Percentiles rank a stretch among this genome's conserved stretches.
Conservation (phyloP, 805 yeast species). For the Metschnikowia sp. region DNA sequence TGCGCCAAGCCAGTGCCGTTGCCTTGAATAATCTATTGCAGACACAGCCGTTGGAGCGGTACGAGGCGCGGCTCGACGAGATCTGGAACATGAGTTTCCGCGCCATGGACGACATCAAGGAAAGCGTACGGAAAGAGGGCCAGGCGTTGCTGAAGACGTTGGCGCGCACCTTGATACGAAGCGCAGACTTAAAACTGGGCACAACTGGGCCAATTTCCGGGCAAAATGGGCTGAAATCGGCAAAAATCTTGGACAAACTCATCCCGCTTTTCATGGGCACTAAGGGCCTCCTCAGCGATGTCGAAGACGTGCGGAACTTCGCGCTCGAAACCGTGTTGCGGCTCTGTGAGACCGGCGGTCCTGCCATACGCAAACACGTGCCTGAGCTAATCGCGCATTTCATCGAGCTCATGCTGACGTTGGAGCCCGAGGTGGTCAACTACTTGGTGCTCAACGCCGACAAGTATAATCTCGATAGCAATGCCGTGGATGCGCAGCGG, state of each 20-base stretch:
- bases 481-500: conserved; percentile 75
- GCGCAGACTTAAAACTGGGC: conserved; percentile 47
- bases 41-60: conserved; percentile 51
- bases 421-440: conserved; percentile 89
- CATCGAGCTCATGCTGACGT: conserved; percentile 69
- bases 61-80: conserved; percentile 52
- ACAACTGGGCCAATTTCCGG: conserved; percentile 46
- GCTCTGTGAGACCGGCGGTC: conserved; percentile 62
- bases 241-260: conserved; percentile 49
- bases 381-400: conserved; percentile 69
- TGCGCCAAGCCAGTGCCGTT: conserved; percentile 78
- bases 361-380: conserved; percentile 60
- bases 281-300: conserved; percentile 78
- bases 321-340: conserved; percentile 73
- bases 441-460: conserved; percentile 85
- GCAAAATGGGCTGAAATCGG: conserved; percentile 29
- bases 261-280: conserved; percentile 78
- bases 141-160: conserved; percentile 61
- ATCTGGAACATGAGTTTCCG: conserved; percentile 90
- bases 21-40: conserved; percentile 71
- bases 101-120: conserved; percentile 90
- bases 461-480: conserved; percentile 70
- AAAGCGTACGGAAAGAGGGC: conserved; percentile 85
- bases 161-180: conserved; percentile 57
- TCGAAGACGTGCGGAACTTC: conserved; percentile 77